Evolutionary conservation across 352 stramenopile genomes (phyloP).

Genomic region (Phytophthora hibernalis): DNA sequence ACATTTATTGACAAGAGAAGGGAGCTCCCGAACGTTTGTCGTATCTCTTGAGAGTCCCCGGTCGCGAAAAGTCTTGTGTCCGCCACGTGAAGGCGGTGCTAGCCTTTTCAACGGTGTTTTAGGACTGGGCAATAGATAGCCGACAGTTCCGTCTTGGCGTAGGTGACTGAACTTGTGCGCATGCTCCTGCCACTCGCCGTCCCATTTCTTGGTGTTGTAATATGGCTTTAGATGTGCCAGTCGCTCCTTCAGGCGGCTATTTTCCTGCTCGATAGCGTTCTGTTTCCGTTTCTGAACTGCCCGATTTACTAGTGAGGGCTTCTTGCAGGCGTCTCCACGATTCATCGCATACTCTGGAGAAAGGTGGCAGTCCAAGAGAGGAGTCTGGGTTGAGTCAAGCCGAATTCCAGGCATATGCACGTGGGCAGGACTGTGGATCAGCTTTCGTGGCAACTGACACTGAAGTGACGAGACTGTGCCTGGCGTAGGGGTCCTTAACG

Average conservation of each 20-base stretch:
- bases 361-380: slow-evolving; percentile 78
- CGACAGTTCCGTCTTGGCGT: slow-evolving; percentile 70
- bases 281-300: slow-evolving; percentile 60
- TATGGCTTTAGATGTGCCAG: slow-evolving; percentile 64
- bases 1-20: slow-evolving; percentile 25
- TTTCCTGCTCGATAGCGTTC: slow-evolving; percentile 68
- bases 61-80: slow-evolving; percentile 23
- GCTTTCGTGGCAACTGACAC: slow-evolving; percentile 30
- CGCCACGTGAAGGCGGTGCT: slow-evolving; percentile 9
- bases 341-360: slow-evolving; percentile 68
- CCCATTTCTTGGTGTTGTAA: slow-evolving; percentile 81
- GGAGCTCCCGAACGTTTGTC: slow-evolving; percentile 11
- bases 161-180: slow-evolving; percentile 66
- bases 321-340: slow-evolving; percentile 74
- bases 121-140: slow-evolving; percentile 59
- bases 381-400: slow-evolving; percentile 68
- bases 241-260: slow-evolving; percentile 62
- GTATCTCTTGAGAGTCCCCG: slow-evolving; percentile 9
- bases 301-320: slow-evolving; percentile 68
- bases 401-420: slow-evolving; percentile 77
- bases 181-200: slow-evolving; percentile 72
- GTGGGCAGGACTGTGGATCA: slow-evolving; percentile 54
- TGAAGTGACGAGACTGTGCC: slow-evolving; percentile 7
- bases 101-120: slow-evolving; percentile 33
- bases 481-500: slow-evolving; percentile 17